Evolutionary conservation across 2,329 filamentous ascomycete species (phyloP).

Genomic region (Colletotrichum paranaense): DNA sequence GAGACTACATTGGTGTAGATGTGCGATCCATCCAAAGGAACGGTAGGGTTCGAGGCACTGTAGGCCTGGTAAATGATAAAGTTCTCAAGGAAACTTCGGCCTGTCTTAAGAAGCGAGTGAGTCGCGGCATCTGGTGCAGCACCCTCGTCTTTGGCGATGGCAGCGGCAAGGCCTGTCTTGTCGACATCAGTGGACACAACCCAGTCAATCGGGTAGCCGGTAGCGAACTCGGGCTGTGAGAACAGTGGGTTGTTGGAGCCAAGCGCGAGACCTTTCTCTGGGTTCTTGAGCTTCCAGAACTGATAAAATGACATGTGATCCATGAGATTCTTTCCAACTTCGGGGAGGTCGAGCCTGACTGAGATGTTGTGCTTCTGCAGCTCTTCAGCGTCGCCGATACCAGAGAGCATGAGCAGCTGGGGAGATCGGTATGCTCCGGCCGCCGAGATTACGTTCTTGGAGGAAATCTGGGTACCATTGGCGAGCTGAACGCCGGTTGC

Average conservation of each 20-base stretch:
- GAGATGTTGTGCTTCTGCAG: slow-evolving; percentile 53
- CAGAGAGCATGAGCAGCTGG: slow-evolving; percentile 63
- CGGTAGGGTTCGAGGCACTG: slow-evolving; percentile 2
- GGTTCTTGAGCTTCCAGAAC: too few species aligned
- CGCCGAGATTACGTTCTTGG: slow-evolving; percentile 42
- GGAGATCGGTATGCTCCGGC: slow-evolving; percentile 51
- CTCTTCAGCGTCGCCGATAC: slow-evolving; percentile 59
- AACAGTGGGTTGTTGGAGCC: slow-evolving; percentile 50
- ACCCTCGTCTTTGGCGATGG: slow-evolving; percentile 49
- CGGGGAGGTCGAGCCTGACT: slow-evolving; percentile 54
- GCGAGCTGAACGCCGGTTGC: slow-evolving; percentile 43
- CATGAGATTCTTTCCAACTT: slow-evolving; percentile 49
- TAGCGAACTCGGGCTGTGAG: slow-evolving; percentile 46
- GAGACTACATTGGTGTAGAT: slow-evolving; percentile 37
- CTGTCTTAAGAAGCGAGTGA: slow-evolving; percentile 47
- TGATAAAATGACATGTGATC: too few species aligned
- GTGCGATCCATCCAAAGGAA: slow-evolving; percentile 26
- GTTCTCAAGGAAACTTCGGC: slow-evolving; percentile 40
- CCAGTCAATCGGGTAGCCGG: slow-evolving; percentile 51
- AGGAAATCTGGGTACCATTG: slow-evolving; percentile 38
- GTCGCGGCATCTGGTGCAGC: slow-evolving; percentile 42
- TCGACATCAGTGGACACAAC: slow-evolving; percentile 44
- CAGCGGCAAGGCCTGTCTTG: slow-evolving; percentile 43
- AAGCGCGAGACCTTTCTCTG: slow-evolving; percentile 43
- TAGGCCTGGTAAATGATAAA: slow-evolving; percentile 39